Percentiles rank a stretch among this genome's conserved stretches.
Evolutionary conservation across 1,284 basidiomycete species (phyloP).

Genomic region (Irpex sp.): DNA sequence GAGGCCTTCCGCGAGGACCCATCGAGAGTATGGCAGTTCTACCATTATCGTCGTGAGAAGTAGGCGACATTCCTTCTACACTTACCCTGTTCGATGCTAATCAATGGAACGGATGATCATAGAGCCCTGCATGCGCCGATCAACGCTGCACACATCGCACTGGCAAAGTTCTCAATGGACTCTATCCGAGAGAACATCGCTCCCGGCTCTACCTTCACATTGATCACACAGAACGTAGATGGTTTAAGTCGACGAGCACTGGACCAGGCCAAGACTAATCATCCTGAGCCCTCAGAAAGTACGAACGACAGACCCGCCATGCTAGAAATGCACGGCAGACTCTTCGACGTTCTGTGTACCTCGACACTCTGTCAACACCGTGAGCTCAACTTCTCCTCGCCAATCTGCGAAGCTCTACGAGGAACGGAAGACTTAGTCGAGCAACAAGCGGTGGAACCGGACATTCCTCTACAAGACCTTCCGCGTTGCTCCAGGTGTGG

Average conservation of each 20-base stretch:
- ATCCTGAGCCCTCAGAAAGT: conserved; percentile 3
- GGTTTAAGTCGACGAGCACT: conserved; percentile 46
- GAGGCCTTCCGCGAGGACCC: conserved; percentile 52
- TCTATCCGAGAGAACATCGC: conserved; percentile 32
- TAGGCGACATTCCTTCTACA: conserved; percentile 22
- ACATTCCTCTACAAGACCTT: conserved; percentile 41
- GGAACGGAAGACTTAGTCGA: conserved; percentile 50
- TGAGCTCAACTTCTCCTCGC: conserved; percentile 39
- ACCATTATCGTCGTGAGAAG: conserved; percentile 54
- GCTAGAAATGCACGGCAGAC: conserved; percentile 66
- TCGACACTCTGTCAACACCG: conserved; percentile 35
- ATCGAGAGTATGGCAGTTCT: conserved; percentile 61
- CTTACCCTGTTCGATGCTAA: too few relatives aligned
- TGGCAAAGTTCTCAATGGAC: conserved; percentile 45
- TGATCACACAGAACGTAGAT: conserved; percentile 70
- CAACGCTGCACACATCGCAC: conserved; percentile 53
- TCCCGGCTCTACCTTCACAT: conserved; percentile 43
- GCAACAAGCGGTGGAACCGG: conserved; percentile 32
- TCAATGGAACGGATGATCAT: not conserved
- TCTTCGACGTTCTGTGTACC: conserved; percentile 56
- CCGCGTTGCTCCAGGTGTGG: conserved; percentile 52
- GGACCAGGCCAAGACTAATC: conserved; percentile 4
- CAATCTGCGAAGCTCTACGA: conserved; percentile 46
- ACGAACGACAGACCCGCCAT: conserved; percentile 25
- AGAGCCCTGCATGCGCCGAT: conserved; percentile 48